Evolutionary conservation across 345 rosid species (phyloP).

Genomic region (Viola odorata): DNA sequence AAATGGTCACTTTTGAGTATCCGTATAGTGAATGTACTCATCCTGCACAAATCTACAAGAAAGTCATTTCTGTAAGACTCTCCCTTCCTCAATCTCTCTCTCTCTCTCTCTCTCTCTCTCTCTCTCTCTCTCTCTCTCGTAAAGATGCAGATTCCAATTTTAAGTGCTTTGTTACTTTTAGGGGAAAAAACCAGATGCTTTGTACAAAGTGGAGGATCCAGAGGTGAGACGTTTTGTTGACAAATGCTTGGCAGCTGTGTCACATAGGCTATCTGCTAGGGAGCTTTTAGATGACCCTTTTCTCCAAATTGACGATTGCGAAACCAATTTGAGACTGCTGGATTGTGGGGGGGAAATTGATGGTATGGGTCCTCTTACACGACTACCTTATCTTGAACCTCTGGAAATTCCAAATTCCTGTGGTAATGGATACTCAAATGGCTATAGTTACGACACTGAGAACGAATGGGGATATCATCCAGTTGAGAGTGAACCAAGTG

Average conservation of each 20-base stretch:
- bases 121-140: background rate
- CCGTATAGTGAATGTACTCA: constrained; percentile 92
- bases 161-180: constrained; percentile 23
- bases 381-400: constrained; percentile 46
- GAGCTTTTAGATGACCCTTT: constrained; percentile 83
- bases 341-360: constrained; percentile 44
- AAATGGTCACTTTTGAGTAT: constrained; percentile 96
- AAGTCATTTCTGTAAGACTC: constrained; percentile 84
- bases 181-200: constrained; percentile 93
- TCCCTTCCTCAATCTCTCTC: constrained; percentile 2
- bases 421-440: constrained; percentile 41
- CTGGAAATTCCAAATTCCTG: constrained; percentile 32
- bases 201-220: constrained; percentile 71
- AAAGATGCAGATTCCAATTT: constrained; percentile 4
- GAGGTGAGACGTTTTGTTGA: constrained; percentile 76
- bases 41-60: constrained; percentile 98
- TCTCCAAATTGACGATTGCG: constrained; percentile 54
- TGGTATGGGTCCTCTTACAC: constrained; percentile 36
- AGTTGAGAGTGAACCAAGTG: constrained; percentile 45
- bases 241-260: constrained; percentile 82
- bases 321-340: constrained; percentile 41
- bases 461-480: constrained; percentile 52
- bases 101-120: background rate
- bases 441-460: constrained; percentile 27
- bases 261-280: constrained; percentile 77